Evolutionary conservation across 495 filamentous ascomycete species (phyloP).

Genomic region (Hypoxylon trugodes): DNA sequence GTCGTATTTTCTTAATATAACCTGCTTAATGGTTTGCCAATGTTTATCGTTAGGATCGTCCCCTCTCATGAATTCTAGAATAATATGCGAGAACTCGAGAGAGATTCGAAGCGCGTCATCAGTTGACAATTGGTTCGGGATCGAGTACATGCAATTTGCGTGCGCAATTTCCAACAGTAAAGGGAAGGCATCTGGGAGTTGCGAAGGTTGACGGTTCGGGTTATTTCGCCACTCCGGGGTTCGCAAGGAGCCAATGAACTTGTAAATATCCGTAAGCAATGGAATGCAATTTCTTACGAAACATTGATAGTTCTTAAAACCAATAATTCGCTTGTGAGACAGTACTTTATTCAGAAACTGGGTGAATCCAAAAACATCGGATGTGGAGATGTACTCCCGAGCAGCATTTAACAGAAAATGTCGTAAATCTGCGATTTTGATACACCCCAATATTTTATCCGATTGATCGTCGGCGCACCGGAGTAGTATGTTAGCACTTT

Average conservation of each 20-base stretch:
- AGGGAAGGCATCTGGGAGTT: background rate
- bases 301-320: background rate
- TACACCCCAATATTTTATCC: background rate
- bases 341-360: background rate
- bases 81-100: slow-evolving; percentile 3
- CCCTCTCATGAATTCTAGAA: background rate
- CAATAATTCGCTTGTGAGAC: background rate
- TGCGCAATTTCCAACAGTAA: too few species aligned
- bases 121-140: too few species aligned
- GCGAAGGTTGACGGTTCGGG: background rate
- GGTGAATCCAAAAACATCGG: background rate
- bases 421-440: background rate
- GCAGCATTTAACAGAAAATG: background rate
- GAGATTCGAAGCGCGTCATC: too few species aligned
- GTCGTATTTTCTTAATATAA: background rate
- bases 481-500: slow-evolving; percentile 3
- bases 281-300: slow-evolving; percentile 8
- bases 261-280: background rate
- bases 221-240: background rate
- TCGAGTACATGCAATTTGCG: slow-evolving; percentile 11
- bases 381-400: background rate
- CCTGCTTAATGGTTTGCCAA: slow-evolving; percentile 1
- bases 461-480: background rate
- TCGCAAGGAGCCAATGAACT: background rate
- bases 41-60: background rate